Conservation (phyloP, 83 land plant genomes). For the Picea abies region DNA sequence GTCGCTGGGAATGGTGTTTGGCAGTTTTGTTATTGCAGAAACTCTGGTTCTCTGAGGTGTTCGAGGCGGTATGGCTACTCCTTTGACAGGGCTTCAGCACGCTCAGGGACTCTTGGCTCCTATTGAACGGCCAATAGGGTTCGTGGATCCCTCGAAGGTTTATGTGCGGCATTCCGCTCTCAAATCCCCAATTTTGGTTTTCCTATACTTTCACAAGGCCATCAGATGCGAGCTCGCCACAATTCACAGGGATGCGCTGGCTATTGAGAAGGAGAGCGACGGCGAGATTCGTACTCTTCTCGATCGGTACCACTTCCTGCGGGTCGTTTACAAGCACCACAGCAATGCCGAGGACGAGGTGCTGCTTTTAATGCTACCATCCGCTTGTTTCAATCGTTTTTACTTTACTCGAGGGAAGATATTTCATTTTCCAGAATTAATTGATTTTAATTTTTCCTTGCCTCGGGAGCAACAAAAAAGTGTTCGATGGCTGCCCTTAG, state of each 20-base stretch:
- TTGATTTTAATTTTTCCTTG: not conserved
- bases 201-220: conserved; percentile 92
- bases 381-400: not conserved
- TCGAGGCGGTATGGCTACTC: no score
- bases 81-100: no score
- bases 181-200: conserved; percentile 73
- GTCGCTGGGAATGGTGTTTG: no score
- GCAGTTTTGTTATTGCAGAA: no score
- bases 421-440: not conserved
- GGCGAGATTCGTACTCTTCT: conserved; percentile 43
- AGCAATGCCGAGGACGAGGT: conserved; percentile 98
- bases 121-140: no score
- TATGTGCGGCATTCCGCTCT: conserved; percentile 16
- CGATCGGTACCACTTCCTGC: conserved; percentile 63
- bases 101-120: no score
- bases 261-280: conserved; percentile 52
- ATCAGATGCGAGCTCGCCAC: conserved; percentile 71
- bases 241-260: conserved; percentile 75
- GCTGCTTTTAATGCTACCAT: not conserved
- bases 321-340: conserved; percentile 82
- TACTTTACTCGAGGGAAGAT: not conserved
- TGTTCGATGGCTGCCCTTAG: not conserved
- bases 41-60: no score
- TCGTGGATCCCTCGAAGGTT: not conserved
- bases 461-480: not conserved